Base-by-base conservation (phyloP, 768 basidiomycete species). In the Russula sp. region DNA sequence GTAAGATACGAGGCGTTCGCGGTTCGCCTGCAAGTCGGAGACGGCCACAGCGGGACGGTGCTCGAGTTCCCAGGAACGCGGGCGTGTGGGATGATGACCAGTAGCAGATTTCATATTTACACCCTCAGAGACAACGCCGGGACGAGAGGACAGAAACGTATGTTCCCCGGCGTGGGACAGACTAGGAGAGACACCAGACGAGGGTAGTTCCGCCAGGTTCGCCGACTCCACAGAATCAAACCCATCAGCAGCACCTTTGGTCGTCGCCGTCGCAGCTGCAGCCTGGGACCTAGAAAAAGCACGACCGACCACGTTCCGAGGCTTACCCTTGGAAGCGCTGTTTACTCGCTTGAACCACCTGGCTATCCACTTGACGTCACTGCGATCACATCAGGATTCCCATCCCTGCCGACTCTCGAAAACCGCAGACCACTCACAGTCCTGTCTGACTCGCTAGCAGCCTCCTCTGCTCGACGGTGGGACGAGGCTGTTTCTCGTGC, bases 281-380 rank as follows among this genome's bases (percentile, higher is more conserved):
- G 32, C 29, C 16, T 16, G 51, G 18, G 57, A 7, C 10, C 29
- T 18, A 7, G 50, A 62, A 38, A 14, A n/a, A n/a, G 45, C 20
- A 41, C 13, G 7, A 11, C 45, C 53, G 10, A 34, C 61, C 49
- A 18, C 8, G 38, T 18, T 22, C 34, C 29, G 45, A 10, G 0
- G 16, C n/a, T 48, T 63, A 39, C 22, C 59, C 52, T 59, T 63
- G 7, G 62, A 29, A 7, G 43, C 14, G 10, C 34, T 22, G 47
- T 63, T 59, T 10, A 14, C 46, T 47, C 35, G 52, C 62, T 59
- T 63, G 58, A 63, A 63, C 62, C 62, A 63, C 25, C 41, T 45
- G 47, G 57, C n/a, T 42, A 65, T 63, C 64, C 64, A 65, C 46
- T 65, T 65, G 34, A 18, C n/a, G 9, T 65, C 52, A 9, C 64